Conservation (phyloP, 345 rosid species). For the Aquilaria sinensis region DNA sequence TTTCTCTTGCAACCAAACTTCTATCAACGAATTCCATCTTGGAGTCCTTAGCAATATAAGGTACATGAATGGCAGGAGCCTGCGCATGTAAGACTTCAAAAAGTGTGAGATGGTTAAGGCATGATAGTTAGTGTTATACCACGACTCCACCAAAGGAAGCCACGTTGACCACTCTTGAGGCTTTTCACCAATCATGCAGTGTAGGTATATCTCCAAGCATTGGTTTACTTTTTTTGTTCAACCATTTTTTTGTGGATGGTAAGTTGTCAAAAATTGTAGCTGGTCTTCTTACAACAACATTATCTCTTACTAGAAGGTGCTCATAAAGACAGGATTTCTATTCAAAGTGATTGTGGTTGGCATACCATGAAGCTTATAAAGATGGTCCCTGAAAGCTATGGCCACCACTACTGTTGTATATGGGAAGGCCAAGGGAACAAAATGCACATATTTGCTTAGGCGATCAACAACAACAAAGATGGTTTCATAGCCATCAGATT, state of each 20-base stretch:
- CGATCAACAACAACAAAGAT: background rate
- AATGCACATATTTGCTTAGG: background rate
- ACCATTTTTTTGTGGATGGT: conserved; percentile 1
- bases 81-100: background rate
- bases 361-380: background rate
- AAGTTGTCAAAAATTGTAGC: background rate
- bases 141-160: background rate
- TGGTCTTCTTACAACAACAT: background rate
- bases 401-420: background rate
- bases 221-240: background rate
- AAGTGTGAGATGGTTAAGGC: background rate
- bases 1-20: background rate
- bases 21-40: background rate
- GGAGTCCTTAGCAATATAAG: background rate
- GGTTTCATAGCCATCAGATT: background rate
- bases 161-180: background rate
- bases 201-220: background rate
- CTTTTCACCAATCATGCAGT: background rate
- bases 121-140: background rate
- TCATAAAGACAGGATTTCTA: background rate
- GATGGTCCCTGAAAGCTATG: background rate
- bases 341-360: background rate
- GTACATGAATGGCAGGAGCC: background rate
- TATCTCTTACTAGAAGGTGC: background rate
- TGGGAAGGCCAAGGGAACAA: background rate